Evolutionary conservation across 2,329 filamentous ascomycete species (phyloP), one percentile per base, ranked within the genome.

Genomic region (Diaporthe aspalathi): DNA sequence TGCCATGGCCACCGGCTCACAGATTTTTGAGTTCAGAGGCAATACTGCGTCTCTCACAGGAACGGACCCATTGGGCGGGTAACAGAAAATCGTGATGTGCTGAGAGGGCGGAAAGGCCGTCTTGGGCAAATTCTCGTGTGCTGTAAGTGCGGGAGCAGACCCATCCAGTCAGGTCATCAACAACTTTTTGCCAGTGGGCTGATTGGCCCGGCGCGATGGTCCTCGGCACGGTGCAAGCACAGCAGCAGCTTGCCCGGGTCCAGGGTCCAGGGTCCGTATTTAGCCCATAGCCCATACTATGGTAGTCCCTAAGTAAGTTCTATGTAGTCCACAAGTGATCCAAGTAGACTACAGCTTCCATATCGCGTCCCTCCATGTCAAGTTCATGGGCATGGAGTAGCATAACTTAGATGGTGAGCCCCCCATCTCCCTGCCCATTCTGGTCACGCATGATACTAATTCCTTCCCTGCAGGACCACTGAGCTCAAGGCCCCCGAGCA

Each of bases 101-200:
- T 35, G 32, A 35, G 32, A 9, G 32, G 32, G 9, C 32, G 32
- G 32, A 35, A 9, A 9, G 9, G 32, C 32, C 32, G 32, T 35
- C 32, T 9, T 35, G 32, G 32, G 5, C 5, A 12, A 9, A 7
- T 7, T 38, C 6, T 38, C 7, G 35, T 38, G 35, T 7, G 9
- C 5, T 32, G 5, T 47, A 56, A 56, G 22, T 53, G 38, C 35
- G 38, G 22, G 29, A 11, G 45, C 20, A 32, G 38, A 43, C 8
- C 11, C 35, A 17, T 22, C 32, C 43, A 52, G 50, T 73, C 68
- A 73, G 65, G 65, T 71, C 71, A 73, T 73, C 60, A 57, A 67
- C 62, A 27, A 65, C 50, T 49, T 70, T 73, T 73, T 72, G 47
- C 56, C 27, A 49, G n/a, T 65, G 32, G 45, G 62, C 56, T 69